A percentile compares a stretch with the other conserved stretches of the same genome.
phyloP scores from a whole-genome alignment of 2,329 filamentous ascomycete species.

The Botrytis deweyae region DNA sequence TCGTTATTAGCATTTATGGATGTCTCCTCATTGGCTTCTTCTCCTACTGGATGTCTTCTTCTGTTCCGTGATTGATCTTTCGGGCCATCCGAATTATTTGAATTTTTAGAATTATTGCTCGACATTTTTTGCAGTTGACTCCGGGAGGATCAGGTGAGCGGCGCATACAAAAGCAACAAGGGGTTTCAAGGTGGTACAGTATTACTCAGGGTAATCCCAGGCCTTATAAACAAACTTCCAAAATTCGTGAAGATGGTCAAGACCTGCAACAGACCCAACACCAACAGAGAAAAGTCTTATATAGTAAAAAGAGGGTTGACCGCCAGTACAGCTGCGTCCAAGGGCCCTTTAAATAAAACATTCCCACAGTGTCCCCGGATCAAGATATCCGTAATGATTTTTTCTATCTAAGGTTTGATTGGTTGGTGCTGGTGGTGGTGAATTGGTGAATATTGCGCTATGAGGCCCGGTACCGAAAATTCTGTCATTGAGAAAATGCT shows the following conservation, averaged over 20 bases:
- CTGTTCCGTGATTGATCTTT: not conserved
- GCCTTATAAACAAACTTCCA: not conserved
- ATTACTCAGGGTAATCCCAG: not conserved
- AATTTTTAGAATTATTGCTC: not conserved
- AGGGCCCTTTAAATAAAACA: not conserved
- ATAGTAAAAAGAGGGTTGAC: not conserved
- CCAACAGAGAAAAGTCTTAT: not conserved
- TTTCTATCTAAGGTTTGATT: not conserved
- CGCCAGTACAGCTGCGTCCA: not conserved
- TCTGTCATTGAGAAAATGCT: not conserved
- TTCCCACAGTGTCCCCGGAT: not conserved
- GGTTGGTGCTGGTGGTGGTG: not conserved
- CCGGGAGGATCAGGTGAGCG: not conserved
- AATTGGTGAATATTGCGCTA: not conserved
- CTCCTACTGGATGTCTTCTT: not conserved
- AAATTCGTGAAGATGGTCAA: not conserved
- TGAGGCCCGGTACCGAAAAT: not conserved
- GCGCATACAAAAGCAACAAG: not conserved
- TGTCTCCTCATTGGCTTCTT: not conserved
- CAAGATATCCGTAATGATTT: not conserved
- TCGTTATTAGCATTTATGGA: not conserved
- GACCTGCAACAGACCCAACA: not conserved
- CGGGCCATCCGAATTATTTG: not conserved
- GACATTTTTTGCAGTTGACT: not conserved
- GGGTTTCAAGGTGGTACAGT: not conserved